phyloP scores from a whole-genome alignment of 2,329 filamentous ascomycete species.

The Colletotrichum gigasporum region DNA sequence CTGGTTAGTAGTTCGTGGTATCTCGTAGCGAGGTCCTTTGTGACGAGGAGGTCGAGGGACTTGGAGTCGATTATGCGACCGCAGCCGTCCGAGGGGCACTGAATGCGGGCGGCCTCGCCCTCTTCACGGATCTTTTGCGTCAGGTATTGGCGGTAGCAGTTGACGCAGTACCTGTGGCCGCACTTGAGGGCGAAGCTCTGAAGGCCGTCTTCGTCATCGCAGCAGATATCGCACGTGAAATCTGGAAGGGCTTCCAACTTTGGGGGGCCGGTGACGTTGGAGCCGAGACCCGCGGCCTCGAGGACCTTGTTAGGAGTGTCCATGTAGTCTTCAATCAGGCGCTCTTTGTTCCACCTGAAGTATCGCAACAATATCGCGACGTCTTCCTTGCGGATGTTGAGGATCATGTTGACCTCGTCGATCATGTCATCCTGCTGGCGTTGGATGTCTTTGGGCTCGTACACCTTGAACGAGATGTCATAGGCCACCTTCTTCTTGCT shows the following conservation, averaged over 20 bases:
- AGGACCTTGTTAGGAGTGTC: constrained; percentile 82
- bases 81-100: constrained; percentile 90
- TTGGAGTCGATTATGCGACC: constrained; percentile 91
- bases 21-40: constrained; percentile 63
- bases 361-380: constrained; percentile 89
- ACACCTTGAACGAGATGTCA: constrained; percentile 86
- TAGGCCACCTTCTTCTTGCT: constrained; percentile 80
- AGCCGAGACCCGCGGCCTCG: constrained; percentile 83
- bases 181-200: constrained; percentile 95
- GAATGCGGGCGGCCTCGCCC: constrained; percentile 92
- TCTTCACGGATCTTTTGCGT: constrained; percentile 94
- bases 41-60: constrained; percentile 81
- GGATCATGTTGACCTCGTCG: constrained; percentile 88
- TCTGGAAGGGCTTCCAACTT: constrained; percentile 76
- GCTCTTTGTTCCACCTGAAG: constrained; percentile 96
- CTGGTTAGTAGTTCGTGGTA: constrained; percentile 90
- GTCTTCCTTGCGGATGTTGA: constrained; percentile 89
- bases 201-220: constrained; percentile 82
- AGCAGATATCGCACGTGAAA: constrained; percentile 96
- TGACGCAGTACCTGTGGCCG: constrained; percentile 89
- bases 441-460: constrained; percentile 82
- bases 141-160: constrained; percentile 93
- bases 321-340: constrained; percentile 96
- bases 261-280: constrained; percentile 68
- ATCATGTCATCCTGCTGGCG: constrained; percentile 87